Conservation (phyloP, 2,329 filamentous ascomycete species). For the Parafenestella ontariensis region DNA sequence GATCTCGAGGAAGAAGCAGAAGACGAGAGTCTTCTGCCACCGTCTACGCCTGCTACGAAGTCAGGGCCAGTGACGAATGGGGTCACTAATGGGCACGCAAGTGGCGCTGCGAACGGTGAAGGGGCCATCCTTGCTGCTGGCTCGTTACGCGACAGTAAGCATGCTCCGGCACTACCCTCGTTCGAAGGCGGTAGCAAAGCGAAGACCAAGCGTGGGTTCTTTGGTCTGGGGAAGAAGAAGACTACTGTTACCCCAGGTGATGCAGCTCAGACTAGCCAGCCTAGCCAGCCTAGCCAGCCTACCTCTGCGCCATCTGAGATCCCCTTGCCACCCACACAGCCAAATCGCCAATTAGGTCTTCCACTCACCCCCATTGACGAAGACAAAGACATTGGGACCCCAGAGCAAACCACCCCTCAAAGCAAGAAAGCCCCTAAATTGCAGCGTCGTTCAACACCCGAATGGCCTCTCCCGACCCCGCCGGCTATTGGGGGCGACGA, state of each 20-base stretch:
- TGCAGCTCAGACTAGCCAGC: no score
- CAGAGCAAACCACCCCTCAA: slow-evolving; percentile 12
- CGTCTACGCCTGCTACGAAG: slow-evolving; percentile 27
- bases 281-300: no score
- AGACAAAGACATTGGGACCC: slow-evolving; percentile 36
- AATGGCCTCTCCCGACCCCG: slow-evolving; percentile 59
- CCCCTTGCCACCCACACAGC: slow-evolving; percentile 38
- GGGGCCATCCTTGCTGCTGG: slow-evolving; percentile 45
- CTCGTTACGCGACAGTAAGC: slow-evolving; percentile 49
- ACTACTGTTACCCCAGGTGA: slow-evolving; percentile 43
- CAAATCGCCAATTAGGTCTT: slow-evolving; percentile 28
- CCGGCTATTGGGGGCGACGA: slow-evolving; percentile 29
- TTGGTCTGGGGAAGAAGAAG: slow-evolving; percentile 70
- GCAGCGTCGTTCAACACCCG: slow-evolving; percentile 56
- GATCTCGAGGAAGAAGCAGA: slow-evolving; percentile 58
- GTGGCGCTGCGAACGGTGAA: slow-evolving; percentile 25
- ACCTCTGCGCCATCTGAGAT: slow-evolving; percentile 34
- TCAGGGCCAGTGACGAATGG: slow-evolving; percentile 19
- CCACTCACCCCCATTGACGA: slow-evolving; percentile 46
- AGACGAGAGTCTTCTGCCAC: slow-evolving; percentile 21
- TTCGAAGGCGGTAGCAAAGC: slow-evolving; percentile 40
- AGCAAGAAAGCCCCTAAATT: slow-evolving; percentile 51
- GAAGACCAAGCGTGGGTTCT: slow-evolving; percentile 53
- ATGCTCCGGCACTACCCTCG: slow-evolving; percentile 40
- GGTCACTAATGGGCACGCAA: slow-evolving; percentile 1